Conservation (phyloP, 768 basidiomycete species). For the Pulveroboletus sp. region DNA sequence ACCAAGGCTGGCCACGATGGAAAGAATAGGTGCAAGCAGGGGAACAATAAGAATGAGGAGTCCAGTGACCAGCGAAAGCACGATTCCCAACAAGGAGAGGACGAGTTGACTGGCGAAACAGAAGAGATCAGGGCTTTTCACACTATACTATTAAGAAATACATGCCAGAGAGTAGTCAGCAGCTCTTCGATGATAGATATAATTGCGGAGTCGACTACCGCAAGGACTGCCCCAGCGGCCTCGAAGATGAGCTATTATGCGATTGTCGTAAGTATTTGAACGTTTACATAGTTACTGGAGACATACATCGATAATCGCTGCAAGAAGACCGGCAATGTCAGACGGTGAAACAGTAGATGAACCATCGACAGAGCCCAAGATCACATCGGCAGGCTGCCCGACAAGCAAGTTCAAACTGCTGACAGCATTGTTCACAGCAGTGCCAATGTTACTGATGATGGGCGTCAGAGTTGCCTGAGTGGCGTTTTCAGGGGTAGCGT, state of each 20-base stretch:
- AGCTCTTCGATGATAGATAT: not conserved
- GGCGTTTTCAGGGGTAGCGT: constrained; percentile 9
- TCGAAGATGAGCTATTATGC: constrained; percentile 11
- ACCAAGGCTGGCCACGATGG: constrained; percentile 6
- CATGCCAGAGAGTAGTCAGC: constrained; percentile 2
- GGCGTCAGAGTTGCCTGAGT: constrained; percentile 4
- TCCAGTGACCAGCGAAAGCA: constrained; percentile 6
- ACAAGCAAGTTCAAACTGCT: constrained; percentile 1
- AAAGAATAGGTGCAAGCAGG: constrained; percentile 8
- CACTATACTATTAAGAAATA: not conserved
- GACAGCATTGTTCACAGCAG: constrained; percentile 5
- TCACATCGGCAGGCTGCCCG: not conserved
- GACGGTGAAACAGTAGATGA: not conserved
- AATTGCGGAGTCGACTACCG: constrained; percentile 6
- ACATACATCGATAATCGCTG: constrained; percentile 4
- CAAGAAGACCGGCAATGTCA: constrained; percentile 7
- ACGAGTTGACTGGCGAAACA: not conserved
- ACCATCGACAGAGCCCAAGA: constrained; percentile 9
- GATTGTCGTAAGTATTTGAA: not conserved
- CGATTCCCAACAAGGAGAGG: constrained; percentile 1
- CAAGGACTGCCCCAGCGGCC: constrained; percentile 1
- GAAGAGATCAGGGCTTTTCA: not conserved
- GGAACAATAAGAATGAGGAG: constrained; percentile 1
- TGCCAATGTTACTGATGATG: constrained; percentile 7
- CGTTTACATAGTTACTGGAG: not conserved